Evolutionary conservation across 768 basidiomycete genomes (phyloP), one percentile per base, ranked within the genome.

Genomic region (Panaeolus cyanescens): DNA sequence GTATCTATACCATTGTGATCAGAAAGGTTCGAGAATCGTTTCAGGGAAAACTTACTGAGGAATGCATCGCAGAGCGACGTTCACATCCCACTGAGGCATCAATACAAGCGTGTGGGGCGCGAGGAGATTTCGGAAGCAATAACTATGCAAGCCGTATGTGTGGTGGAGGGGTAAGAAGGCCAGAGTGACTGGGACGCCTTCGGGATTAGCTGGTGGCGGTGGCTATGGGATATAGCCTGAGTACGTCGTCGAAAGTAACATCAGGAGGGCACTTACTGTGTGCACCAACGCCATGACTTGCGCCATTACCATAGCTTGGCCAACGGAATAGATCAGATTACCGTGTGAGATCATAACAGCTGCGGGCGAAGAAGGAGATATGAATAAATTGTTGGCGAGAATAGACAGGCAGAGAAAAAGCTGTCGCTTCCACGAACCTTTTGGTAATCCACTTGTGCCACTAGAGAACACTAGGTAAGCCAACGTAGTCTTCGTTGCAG

Each of bases 391-490:
- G 25, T 25, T 8, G 4, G 17, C 8, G 3, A 50, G 19, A 39
- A 39, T 39, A 39, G 37, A 28, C n/a, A n/a, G n/a, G n/a, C n/a
- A 37, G 32, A 59, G 28, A 15, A 13, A 28, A 32, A 30, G 59
- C 19, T 50, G 25, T 28, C 45, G 12, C 15, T 50, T 50, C 25
- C 45, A 50, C 45, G 15, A 50, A 86, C 90, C 89, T 82, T 92
- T 92, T 0, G 91, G 89, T 3, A 87, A 74, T 0, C 91, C 91
- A 61, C 82, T 91, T 0, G 91, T 92, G 22, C 91, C 91, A 65
- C 91, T 92, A 0, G 91, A 92, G 68, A 90, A 91, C 0, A 88
- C 76, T 3, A 92, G 75, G 69, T 92, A 90, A 0, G 88, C 90
- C 1, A 91, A 72, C 0, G 86, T 89, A 61, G 87, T 75, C 31